Base-by-base conservation (phyloP, 345 rosid genomes). In the Luvunga scandens region DNA sequence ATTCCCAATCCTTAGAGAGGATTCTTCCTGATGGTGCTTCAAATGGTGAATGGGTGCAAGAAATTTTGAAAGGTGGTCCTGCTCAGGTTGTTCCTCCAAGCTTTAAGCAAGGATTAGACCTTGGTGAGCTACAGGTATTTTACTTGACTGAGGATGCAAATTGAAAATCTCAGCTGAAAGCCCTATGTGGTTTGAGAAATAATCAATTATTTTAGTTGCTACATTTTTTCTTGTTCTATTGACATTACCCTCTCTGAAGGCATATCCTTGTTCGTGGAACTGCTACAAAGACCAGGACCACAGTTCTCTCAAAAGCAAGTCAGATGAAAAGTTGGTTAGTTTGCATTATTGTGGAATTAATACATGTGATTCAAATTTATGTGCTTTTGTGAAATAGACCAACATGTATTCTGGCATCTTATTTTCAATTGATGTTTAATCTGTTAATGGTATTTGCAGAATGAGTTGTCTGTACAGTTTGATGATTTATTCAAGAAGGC, bases 401-500 rank as follows among this genome's bases (percentile, higher is more conserved):
- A 31, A 30, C 42, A 25, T 55, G 66, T n/a, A 28, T 62, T 53
- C 75, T 36, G 7, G 16, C 38, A n/a, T 72, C 73, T 39, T 31
- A 12, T 48, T 24, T 60, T 18, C 69, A 12, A 28, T 66, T 31
- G 50, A 59, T 65, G 68, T 36, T 33, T 77, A 56, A 56, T 30
- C 33, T 61, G 4, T 67, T 59, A 66, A 72, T 80, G 60, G 77
- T 83, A 39, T 67, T 71, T 83, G 84, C 89, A 95, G 99, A 90
- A 76, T 70, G 91, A 90, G 83, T 75, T 93, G 81, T 92, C 97
- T 77, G 88, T 93, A 76, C 97, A 93, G 84, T 91, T 95, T 87
- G 97, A 91, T 79, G 94, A 93, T 80, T 86, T 95, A 81, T 90
- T 95, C 87, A 86, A 90, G 80, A 90, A 85, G 84, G 98, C 95